Percentiles rank a stretch among this genome's conserved stretches.
Conservation (phyloP, 2,329 filamentous ascomycete genomes). For the Fusarium vanettenii region DNA sequence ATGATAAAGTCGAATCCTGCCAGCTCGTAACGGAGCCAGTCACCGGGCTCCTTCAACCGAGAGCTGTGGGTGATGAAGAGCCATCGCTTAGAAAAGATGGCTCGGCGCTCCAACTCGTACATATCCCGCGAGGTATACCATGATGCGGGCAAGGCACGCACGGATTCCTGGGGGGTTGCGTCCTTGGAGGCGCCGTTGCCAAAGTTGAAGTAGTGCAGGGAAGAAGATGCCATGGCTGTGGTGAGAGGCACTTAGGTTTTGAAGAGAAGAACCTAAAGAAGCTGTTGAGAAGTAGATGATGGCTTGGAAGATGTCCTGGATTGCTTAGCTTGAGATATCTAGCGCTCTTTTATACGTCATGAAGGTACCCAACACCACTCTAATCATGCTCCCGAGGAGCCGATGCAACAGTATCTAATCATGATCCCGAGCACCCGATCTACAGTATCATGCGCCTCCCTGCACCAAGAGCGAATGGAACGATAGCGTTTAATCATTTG, state of each 20-base stretch:
- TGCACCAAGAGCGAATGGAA: neutral
- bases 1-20: constrained; percentile 68
- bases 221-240: neutral
- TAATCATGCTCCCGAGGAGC: neutral
- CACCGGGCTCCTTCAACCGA: constrained; percentile 62
- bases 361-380: neutral
- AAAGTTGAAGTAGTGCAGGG: neutral
- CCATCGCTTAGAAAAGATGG: constrained; percentile 68
- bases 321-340: neutral
- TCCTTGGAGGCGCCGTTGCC: neutral
- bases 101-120: constrained; percentile 66
- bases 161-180: neutral
- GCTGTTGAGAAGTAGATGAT: neutral
- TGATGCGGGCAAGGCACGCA: constrained; percentile 57
- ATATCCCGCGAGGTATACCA: constrained; percentile 65
- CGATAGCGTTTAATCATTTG: neutral
- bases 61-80: constrained; percentile 64
- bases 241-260: neutral
- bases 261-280: neutral
- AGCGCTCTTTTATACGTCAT: neutral
- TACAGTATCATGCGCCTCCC: neutral
- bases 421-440: neutral
- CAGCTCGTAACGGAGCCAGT: constrained; percentile 66
- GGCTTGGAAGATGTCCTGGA: neutral
- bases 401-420: no score